These are phyloP conservation scores for Pichia sp. DNA, from an alignment of 1,139 yeast genomes.

Conservation along the genomic window DNA sequence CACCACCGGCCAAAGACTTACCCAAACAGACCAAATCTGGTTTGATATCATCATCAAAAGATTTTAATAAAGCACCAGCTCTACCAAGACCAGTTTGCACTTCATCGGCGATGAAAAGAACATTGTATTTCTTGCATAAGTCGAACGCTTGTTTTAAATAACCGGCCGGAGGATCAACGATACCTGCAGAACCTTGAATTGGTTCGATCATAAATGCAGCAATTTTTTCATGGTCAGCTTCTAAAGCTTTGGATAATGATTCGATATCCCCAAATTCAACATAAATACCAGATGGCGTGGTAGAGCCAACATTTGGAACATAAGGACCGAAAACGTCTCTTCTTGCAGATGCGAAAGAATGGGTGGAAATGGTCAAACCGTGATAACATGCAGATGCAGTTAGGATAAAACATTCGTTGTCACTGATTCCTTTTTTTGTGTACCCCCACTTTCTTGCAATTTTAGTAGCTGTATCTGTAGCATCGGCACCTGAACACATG, in stretches of 20 bases:
- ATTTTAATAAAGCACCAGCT: slow-evolving; percentile 21
- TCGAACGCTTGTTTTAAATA: slow-evolving; percentile 70
- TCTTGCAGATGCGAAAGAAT: slow-evolving; percentile 22
- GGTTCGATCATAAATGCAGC: slow-evolving; percentile 75
- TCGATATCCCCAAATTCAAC: slow-evolving; percentile 25
- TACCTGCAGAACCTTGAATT: slow-evolving; percentile 98
- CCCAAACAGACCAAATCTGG: slow-evolving; percentile 30
- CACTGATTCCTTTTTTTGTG: slow-evolving; percentile 20
- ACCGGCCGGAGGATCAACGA: slow-evolving; percentile 84
- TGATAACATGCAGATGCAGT: slow-evolving; percentile 29
- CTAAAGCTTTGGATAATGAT: slow-evolving; percentile 19
- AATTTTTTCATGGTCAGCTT: slow-evolving; percentile 21
- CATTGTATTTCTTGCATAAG: slow-evolving; percentile 79
- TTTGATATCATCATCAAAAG: slow-evolving; percentile 23
- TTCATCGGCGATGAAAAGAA: slow-evolving; percentile 88
- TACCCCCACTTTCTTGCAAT: slow-evolving; percentile 31
- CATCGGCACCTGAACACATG: slow-evolving; percentile 29
- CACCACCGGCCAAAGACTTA: slow-evolving; percentile 29
- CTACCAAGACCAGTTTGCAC: slow-evolving; percentile 70
- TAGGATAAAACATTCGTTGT: slow-evolving; percentile 22
- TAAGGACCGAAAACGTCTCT: slow-evolving; percentile 23
- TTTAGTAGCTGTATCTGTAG: slow-evolving; percentile 28
- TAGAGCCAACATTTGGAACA: slow-evolving; percentile 24
- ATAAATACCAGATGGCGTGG: slow-evolving; percentile 13
- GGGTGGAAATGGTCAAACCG: slow-evolving; percentile 29